A percentile compares a stretch with the other conserved stretches of the same genome.
Evolutionary conservation across 225 moss, liverwort and hornwort species (phyloP).

Genomic region (Climacium dendroides): DNA sequence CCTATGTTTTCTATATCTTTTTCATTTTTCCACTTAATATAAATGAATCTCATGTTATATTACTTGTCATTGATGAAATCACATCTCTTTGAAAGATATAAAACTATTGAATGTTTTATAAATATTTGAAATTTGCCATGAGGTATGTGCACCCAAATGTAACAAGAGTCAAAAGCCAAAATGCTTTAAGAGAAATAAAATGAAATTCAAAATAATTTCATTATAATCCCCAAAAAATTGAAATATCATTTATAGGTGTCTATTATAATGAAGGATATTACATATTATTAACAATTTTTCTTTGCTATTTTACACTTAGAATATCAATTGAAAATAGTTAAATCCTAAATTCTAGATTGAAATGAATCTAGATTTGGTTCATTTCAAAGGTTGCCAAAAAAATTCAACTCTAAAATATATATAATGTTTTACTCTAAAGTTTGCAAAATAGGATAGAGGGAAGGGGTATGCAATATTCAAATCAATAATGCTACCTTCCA

Average conservation of each 20-base stretch:
- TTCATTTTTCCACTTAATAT: too few species aligned
- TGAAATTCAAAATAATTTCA: not conserved
- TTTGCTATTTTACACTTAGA: not conserved
- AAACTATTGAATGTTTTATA: too few species aligned
- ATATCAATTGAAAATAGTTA: too few species aligned
- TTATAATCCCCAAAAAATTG: not conserved
- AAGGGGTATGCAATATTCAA: not conserved
- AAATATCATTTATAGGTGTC: accelerated
- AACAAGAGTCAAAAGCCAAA: too few species aligned
- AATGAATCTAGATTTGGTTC: not conserved
- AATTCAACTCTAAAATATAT: not conserved
- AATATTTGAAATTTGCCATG: too few species aligned
- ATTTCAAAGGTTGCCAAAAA: not conserved
- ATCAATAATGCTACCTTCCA: not conserved
- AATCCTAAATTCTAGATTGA: not conserved
- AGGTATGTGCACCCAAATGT: too few species aligned
- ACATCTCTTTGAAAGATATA: too few species aligned
- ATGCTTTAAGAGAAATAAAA: too few species aligned
- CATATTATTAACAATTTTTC: not conserved
- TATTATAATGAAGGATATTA: not conserved
- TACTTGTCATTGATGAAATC: too few species aligned
- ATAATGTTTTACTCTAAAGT: not conserved
- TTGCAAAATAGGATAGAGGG: not conserved
- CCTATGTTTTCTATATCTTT: too few species aligned
- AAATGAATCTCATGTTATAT: too few species aligned